Base-by-base conservation (phyloP, 768 basidiomycete species). In the Pleurotus citrinopileatus region DNA sequence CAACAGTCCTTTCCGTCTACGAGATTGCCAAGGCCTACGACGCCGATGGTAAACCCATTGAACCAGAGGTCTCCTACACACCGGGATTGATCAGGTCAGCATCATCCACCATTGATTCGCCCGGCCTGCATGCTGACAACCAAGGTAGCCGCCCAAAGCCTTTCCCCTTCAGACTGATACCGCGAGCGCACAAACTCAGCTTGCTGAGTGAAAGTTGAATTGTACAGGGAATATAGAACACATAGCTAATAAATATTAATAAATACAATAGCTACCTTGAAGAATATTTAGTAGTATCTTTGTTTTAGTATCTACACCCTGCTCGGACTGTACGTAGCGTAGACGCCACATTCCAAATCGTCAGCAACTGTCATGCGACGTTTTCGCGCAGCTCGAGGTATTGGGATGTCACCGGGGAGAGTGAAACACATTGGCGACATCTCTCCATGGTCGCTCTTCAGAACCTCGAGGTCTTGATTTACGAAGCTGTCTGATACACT, bases 1-100 rank as follows among this genome's bases (percentile, higher is more conserved):
- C 74, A 20, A 73, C 71, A 2, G 61, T 76, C 13, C 61, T 80
- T 20, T 54, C 72, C 2, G 69, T 72, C 4, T 79, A 71, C 61
- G 59, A 65, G 15, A 74, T 80, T 22, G 59, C 68, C 22, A 73
- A 69, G 54, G 62, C 71, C n/a, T 54, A 65, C n/a, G 70, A 73
- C 51, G 65, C 67, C 12, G 62, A 69, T 12, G 74, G 75, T 3
- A 55, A 58, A 17, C 55, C 62, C n/a, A 73, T 77, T 15, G 68
- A 64, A 26, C 71, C 71, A 19, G 59, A 63, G 13, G 53, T 66
- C 2, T 68, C 69, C 40, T 77, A 70, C 43, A 71, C 69, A 7
- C 65, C 73, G 6, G 60, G 61, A 28, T 42, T 71, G 25, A 42
- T 73, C 23, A 74, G 73, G 74, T 76, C 22, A 8, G 65, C 52